Evolutionary conservation across 2,329 filamentous ascomycete species (phyloP), one percentile per base, ranked within the genome.

Genomic region (Alternaria incomplexa): DNA sequence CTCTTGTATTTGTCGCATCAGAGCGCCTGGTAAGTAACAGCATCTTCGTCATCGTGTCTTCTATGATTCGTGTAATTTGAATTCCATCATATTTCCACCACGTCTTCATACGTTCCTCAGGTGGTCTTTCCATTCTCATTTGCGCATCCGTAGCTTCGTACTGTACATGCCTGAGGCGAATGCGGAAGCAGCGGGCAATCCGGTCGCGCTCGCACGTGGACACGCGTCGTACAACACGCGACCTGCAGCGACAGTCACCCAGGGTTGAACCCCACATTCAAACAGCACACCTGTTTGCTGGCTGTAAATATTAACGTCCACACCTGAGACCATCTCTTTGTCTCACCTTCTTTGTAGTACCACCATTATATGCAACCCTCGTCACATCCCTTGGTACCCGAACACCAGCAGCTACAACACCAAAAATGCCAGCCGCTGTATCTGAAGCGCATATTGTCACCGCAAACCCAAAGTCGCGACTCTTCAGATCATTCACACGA

Each of bases 121-220:
- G 9, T n/a, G 5, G 1, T n/a, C 7, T 1, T 22, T 30, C 8
- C 3, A 11, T 36, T 13, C 5, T 6, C 5, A 40, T 4, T 17
- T 40, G 36, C 36, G 8, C 2, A n/a, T 40, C 36, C 15, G 36
- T 11, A 40, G 36, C 8, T 23, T 36, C 8, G 8, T 36, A 36
- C 28, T 51, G 28, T 40, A 17, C 28, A 30, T 15, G 20, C 7
- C 5, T 28, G 22, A 20, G 17, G 23, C 25, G 28, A 30, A 48
- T 23, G 28, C 23, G 30, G 58, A 56, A 30, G 11, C 25, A 30
- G 44, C 32, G 6, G 17, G 43, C 43, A 22, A 22, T 45, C 6
- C 4, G 13, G 15, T 36, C 23, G 23, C 45, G 47, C 28, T 25
- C 20, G 43, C 56, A 65, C 60, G 60, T 63, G 56, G 56, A 5